Evolutionary conservation across 805 yeast species (phyloP).

Genomic region (Trichomonascus vanleenenianus): DNA sequence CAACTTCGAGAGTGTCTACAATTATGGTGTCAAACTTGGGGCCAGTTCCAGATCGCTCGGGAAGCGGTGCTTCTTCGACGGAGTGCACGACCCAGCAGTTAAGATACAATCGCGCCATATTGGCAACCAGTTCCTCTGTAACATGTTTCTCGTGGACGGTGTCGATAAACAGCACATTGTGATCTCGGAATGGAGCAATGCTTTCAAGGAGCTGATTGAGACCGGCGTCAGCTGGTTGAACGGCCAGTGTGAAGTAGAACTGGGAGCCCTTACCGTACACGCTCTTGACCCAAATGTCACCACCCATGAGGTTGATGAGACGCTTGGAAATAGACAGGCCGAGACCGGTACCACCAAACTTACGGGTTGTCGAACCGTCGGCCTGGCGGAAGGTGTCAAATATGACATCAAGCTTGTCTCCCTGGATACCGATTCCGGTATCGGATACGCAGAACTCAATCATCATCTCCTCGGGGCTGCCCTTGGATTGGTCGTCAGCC

Average conservation of each 20-base stretch:
- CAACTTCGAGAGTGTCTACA: slow-evolving; percentile 72
- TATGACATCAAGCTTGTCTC: slow-evolving; percentile 75
- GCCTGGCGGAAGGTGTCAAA: slow-evolving; percentile 91
- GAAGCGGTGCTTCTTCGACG: slow-evolving; percentile 48
- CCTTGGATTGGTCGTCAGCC: slow-evolving; percentile 32
- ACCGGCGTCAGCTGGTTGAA: slow-evolving; percentile 60
- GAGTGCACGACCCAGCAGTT: slow-evolving; percentile 52
- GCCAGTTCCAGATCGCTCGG: slow-evolving; percentile 23
- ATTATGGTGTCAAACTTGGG: slow-evolving; percentile 69
- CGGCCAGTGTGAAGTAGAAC: slow-evolving; percentile 72
- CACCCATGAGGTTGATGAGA: slow-evolving; percentile 85
- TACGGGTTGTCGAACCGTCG: slow-evolving; percentile 87
- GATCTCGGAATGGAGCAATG: slow-evolving; percentile 62
- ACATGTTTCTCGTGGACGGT: slow-evolving; percentile 50
- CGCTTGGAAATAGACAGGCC: slow-evolving; percentile 85
- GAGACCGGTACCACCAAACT: slow-evolving; percentile 89
- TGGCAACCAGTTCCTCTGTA: slow-evolving; percentile 42
- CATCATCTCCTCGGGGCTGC: slow-evolving; percentile 39
- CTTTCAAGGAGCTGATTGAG: slow-evolving; percentile 59
- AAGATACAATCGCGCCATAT: slow-evolving; percentile 48
- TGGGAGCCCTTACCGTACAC: slow-evolving; percentile 74
- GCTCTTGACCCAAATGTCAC: slow-evolving; percentile 86
- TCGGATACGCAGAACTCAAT: slow-evolving; percentile 83
- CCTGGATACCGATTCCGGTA: slow-evolving; percentile 85
- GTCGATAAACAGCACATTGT: slow-evolving; percentile 62